Conservation (phyloP, 192 early-diverging fungal species). For the Spizellomyces punctatus region DNA sequence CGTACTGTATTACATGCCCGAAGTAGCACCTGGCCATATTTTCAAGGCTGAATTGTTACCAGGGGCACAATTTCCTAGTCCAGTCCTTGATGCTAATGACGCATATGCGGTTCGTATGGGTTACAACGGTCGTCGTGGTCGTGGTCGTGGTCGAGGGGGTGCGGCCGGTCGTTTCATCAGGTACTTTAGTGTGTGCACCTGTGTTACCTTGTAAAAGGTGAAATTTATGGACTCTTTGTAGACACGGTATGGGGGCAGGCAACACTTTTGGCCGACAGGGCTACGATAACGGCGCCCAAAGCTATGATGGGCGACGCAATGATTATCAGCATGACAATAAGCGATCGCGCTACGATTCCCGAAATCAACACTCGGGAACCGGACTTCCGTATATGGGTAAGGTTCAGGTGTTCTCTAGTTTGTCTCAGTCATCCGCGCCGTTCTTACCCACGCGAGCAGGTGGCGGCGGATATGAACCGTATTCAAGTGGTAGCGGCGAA, state of each 20-base stretch:
- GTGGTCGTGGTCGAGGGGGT: constrained; percentile 35
- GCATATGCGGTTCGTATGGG: constrained; percentile 44
- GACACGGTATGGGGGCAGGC: constrained; percentile 8
- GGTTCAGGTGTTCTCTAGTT: too few species aligned
- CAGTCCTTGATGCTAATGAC: constrained; percentile 35
- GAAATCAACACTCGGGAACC: too few species aligned
- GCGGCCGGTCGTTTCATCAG: constrained; percentile 4
- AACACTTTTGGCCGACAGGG: constrained; percentile 11
- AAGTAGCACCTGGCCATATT: constrained; percentile 19
- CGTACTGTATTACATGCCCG: constrained; percentile 50
- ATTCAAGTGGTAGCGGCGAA: too few species aligned
- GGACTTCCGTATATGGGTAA: too few species aligned
- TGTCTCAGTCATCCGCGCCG: too few species aligned
- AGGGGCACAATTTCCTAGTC: constrained; percentile 24
- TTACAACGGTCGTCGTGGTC: constrained; percentile 18
- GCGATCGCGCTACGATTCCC: too few species aligned
- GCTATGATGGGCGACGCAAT: not conserved
- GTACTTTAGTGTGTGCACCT: too few species aligned
- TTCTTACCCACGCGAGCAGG: too few species aligned
- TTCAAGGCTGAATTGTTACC: constrained; percentile 38
- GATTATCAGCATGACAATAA: not conserved
- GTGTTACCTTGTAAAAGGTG: too few species aligned
- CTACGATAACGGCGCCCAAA: not conserved
- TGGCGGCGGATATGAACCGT: too few species aligned
- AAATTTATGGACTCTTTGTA: not conserved